These are phyloP conservation scores for Parietaria judaica DNA, from an alignment of 306 rosid genomes.

Conservation along the genomic window DNA sequence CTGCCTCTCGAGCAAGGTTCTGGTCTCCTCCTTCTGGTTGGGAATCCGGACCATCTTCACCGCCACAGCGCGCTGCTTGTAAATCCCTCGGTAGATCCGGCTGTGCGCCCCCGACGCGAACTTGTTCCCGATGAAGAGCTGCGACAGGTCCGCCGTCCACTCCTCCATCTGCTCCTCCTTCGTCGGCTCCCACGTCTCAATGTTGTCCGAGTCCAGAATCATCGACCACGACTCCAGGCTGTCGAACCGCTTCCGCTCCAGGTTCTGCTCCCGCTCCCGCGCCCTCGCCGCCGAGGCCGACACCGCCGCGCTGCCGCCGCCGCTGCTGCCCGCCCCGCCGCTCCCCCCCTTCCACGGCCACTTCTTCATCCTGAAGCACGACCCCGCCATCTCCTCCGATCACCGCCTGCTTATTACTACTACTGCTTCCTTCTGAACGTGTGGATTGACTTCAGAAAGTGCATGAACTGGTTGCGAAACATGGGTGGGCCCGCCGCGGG, in stretches of 20 bases:
- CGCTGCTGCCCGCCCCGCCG: no score
- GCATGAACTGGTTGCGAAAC: slow-evolving; percentile 78
- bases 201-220: slow-evolving; percentile 93
- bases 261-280: slow-evolving; percentile 27
- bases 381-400: not conserved
- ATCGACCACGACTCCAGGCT: slow-evolving; percentile 98
- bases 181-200: slow-evolving; percentile 87
- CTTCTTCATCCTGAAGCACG: not conserved
- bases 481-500: slow-evolving; percentile 34
- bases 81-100: slow-evolving; percentile 88
- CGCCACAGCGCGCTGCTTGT: slow-evolving; percentile 96
- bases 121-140: slow-evolving; percentile 88
- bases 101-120: slow-evolving; percentile 96
- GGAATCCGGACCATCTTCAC: slow-evolving; percentile 98
- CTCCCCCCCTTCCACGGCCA: no score
- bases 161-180: slow-evolving; percentile 86
- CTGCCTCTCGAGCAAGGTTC: slow-evolving; percentile 67
- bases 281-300: not conserved
- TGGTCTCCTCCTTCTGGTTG: slow-evolving; percentile 60
- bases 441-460: slow-evolving; percentile 65
- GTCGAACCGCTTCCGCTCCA: slow-evolving; percentile 88
- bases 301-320: not conserved
- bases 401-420: no score
- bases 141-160: slow-evolving; percentile 94
- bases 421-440: slow-evolving; percentile 57